Conservation (phyloP, 208 protist species). For the Crithidia expoeki region DNA sequence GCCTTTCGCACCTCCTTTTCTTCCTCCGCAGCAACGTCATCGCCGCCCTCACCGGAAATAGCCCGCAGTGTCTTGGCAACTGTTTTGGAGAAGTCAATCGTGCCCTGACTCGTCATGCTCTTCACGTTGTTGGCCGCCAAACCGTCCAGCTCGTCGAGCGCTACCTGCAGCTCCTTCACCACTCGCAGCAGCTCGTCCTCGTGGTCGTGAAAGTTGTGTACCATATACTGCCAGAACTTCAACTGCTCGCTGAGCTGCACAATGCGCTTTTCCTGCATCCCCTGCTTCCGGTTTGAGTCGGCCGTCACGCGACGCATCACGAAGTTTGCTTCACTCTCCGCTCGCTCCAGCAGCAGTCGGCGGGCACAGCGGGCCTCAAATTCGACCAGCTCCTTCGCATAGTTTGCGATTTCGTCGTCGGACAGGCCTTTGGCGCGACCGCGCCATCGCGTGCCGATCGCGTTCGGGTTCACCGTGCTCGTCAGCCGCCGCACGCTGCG, state of each 20-base stretch:
- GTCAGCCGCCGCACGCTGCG: constrained; percentile 16
- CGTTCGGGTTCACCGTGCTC: constrained; percentile 77
- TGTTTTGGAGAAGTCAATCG: constrained; percentile 78
- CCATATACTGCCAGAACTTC: constrained; percentile 94
- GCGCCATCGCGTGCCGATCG: constrained; percentile 88
- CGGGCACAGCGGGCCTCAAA: constrained; percentile 86
- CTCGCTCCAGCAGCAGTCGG: constrained; percentile 82
- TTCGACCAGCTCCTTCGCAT: constrained; percentile 90
- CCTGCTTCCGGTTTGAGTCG: constrained; percentile 83
- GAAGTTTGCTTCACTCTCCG: constrained; percentile 86
- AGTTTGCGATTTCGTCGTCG: constrained; percentile 86
- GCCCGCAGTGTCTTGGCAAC: constrained; percentile 42
- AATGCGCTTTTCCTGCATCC: constrained; percentile 90
- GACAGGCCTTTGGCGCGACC: constrained; percentile 73
- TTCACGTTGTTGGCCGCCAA: constrained; percentile 54
- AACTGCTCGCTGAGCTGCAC: constrained; percentile 87
- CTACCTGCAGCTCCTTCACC: constrained; percentile 65
- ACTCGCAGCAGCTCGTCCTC: constrained; percentile 85
- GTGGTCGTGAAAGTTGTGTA: constrained; percentile 93
- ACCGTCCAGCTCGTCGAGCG: constrained; percentile 85
- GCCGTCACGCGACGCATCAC: constrained; percentile 88
- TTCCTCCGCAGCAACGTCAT: constrained; percentile 1
- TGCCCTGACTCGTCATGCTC: constrained; percentile 64
- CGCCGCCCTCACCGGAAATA: constrained; percentile 2
- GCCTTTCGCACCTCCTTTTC: neutral